These are phyloP conservation scores for Saccharum hybrid DNA, from an alignment of 202 grass and related monocot species.

Conservation along the genomic window DNA sequence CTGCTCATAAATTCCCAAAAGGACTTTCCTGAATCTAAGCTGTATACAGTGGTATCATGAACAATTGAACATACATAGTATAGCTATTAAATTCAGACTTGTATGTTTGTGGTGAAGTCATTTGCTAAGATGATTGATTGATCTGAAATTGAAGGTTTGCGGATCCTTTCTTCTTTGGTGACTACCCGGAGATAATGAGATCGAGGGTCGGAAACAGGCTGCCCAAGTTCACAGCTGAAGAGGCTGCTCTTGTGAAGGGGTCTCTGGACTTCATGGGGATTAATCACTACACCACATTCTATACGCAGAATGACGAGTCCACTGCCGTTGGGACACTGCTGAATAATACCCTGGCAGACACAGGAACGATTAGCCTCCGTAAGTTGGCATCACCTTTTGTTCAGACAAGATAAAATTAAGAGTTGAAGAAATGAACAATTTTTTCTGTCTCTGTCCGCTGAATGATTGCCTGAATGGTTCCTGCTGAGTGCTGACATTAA, in stretches of 20 bases:
- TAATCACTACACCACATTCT: conserved; percentile 96
- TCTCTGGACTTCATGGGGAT: conserved; percentile 87
- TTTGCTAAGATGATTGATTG: neutral
- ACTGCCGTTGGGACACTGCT: conserved; percentile 56
- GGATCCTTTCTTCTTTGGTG: conserved; percentile 91
- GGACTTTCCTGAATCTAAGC: neutral
- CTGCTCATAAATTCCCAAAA: neutral
- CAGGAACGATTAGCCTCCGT: conserved; percentile 81
- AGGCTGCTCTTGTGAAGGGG: conserved; percentile 72
- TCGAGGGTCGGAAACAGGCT: conserved; percentile 61
- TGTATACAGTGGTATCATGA: neutral
- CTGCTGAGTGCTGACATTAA: neutral
- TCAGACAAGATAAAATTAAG: neutral
- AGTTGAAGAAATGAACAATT: neutral
- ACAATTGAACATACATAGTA: neutral
- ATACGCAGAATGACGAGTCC: conserved; percentile 54
- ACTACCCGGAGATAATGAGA: conserved; percentile 80
- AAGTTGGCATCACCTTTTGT: conserved; percentile 28
- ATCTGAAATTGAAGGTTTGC: conserved; percentile 58
- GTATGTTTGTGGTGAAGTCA: neutral
- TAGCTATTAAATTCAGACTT: neutral
- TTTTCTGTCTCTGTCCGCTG: neutral
- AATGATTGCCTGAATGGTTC: neutral
- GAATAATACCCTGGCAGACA: conserved; percentile 70
- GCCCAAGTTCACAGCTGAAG: conserved; percentile 63